Conservation (phyloP, 2,329 filamentous ascomycete genomes). For the Aureobasidium sp. region DNA sequence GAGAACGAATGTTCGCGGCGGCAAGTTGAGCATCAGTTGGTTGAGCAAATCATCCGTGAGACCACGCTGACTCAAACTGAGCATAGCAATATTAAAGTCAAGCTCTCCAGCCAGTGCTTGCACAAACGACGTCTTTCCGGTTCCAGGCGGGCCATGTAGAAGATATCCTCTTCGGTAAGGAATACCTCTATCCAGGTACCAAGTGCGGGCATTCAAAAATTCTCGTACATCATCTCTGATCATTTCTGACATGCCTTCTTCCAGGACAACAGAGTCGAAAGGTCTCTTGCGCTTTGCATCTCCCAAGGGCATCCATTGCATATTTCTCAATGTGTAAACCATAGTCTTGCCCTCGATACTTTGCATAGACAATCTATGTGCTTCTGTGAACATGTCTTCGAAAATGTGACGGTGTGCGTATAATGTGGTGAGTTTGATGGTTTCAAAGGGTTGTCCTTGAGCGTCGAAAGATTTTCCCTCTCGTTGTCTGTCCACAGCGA, state of each 20-base stretch:
- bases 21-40: constrained; percentile 86
- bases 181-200: constrained; percentile 96
- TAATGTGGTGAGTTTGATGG: constrained; percentile 89
- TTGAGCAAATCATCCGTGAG: constrained; percentile 92
- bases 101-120: constrained; percentile 94
- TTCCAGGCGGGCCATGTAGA: constrained; percentile 89
- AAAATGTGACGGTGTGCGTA: constrained; percentile 93
- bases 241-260: constrained; percentile 82
- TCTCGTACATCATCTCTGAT: constrained; percentile 85
- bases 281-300: constrained; percentile 88
- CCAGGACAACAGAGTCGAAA: constrained; percentile 86
- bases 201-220: constrained; percentile 81
- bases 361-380: constrained; percentile 80
- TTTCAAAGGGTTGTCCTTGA: constrained; percentile 94
- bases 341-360: constrained; percentile 93
- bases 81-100: constrained; percentile 92
- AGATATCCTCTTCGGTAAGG: constrained; percentile 93
- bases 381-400: constrained; percentile 89
- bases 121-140: constrained; percentile 96
- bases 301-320: constrained; percentile 88
- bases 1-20: constrained; percentile 82
- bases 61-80: constrained; percentile 91
- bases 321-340: constrained; percentile 87
- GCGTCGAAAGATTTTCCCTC: constrained; percentile 80
- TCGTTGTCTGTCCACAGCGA: constrained; percentile 87